phyloP scores from a whole-genome alignment of 768 basidiomycete genomes.

The Leucocoprinus sp. region DNA sequence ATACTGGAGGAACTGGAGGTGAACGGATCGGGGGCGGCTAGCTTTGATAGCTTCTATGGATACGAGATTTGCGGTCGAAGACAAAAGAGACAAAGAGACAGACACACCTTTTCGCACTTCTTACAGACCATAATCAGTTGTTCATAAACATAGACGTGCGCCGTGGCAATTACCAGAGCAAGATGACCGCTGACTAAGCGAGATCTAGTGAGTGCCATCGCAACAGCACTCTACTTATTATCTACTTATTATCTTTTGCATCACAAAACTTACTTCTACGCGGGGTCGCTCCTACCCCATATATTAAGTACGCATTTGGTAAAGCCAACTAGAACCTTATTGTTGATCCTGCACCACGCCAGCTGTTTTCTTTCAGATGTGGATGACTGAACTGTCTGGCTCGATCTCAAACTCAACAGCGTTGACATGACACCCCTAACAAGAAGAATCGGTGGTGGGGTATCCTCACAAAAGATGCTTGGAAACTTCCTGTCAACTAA shows the following conservation, averaged over 20 bases:
- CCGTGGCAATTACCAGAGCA: conserved; percentile 10
- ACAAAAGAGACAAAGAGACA: conserved; percentile 16
- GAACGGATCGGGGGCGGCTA: conserved; percentile 87
- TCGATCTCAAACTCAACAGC: conserved; percentile 28
- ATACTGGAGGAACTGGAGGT: conserved; percentile 62
- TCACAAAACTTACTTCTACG: conserved; percentile 21
- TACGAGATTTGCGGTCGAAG: conserved; percentile 15
- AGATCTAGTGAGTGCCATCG: conserved; percentile 20
- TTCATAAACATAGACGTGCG: conserved; percentile 15
- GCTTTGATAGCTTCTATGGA: conserved; percentile 80
- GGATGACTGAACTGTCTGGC: conserved; percentile 31
- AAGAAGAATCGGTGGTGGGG: conserved; percentile 28
- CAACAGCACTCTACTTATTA: conserved; percentile 28
- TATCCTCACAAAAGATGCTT: conserved; percentile 40
- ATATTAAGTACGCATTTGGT: conserved; percentile 26
- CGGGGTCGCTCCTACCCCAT: conserved; percentile 32
- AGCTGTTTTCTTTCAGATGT: conserved; percentile 23
- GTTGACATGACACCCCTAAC: conserved; percentile 51
- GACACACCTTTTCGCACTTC: conserved; percentile 70
- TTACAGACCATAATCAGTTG: conserved; percentile 65
- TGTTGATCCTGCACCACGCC: conserved; percentile 34
- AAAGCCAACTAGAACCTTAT: conserved; percentile 40
- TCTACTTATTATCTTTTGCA: conserved; percentile 19
- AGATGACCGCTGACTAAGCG: conserved; percentile 10
- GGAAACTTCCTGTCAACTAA: conserved; percentile 39